phyloP scores from a whole-genome alignment of 2,329 filamentous ascomycete genomes.

The Nemania sp. region DNA sequence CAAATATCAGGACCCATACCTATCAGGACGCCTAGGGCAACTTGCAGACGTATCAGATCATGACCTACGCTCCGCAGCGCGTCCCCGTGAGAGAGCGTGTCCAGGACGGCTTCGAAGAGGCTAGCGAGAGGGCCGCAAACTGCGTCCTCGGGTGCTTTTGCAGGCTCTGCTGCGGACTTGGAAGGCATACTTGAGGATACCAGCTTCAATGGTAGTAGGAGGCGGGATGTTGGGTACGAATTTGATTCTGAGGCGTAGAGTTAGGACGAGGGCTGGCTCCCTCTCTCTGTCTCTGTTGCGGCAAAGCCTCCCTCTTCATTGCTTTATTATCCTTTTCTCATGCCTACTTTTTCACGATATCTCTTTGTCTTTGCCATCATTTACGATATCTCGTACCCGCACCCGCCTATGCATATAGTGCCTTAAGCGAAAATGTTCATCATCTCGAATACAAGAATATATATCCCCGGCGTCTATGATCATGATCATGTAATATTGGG shows the following conservation, averaged over 20 bases:
- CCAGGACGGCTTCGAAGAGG: neutral
- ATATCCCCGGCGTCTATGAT: too few species aligned
- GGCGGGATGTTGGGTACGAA: neutral
- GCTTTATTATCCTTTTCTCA: too few species aligned
- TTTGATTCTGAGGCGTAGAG: neutral
- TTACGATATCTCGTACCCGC: too few species aligned
- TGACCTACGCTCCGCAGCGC: neutral
- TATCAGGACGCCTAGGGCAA: neutral
- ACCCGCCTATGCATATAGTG: too few species aligned
- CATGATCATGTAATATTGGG: too few species aligned
- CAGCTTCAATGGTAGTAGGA: neutral
- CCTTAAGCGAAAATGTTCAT: too few species aligned
- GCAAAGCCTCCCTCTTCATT: too few species aligned
- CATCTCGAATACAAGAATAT: too few species aligned
- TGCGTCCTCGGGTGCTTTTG: slow-evolving; percentile 5
- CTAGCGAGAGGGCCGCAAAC: neutral
- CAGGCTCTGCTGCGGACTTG: slow-evolving; percentile 2
- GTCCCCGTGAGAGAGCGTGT: neutral
- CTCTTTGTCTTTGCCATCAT: too few species aligned
- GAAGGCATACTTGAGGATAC: neutral
- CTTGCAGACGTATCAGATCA: neutral
- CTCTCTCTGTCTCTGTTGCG: too few species aligned
- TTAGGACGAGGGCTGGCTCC: too few species aligned
- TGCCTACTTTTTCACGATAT: too few species aligned
- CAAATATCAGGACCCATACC: neutral